Evolutionary conservation across 129 eudicot genomes (phyloP).

Genomic region (Daucus carota): DH1_v3.0 NC_030389.2:15244001-15244500

Average conservation of each 20-base stretch:
- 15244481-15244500: background rate
- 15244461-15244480: background rate
- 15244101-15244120: background rate
- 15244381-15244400: conserved; percentile 25
- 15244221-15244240: background rate
- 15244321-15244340: conserved; percentile 65
- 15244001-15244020: background rate
- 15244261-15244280: background rate
- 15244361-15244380: conserved; percentile 38
- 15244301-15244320: conserved; percentile 48
- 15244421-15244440: background rate
- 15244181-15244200: background rate
- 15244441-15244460: background rate
- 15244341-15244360: conserved; percentile 42
- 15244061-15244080: background rate
- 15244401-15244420: background rate
- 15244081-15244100: background rate
- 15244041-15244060: background rate
- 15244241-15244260: background rate
- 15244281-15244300: conserved; percentile 73
- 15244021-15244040: background rate
- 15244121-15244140: background rate
- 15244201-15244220: background rate
- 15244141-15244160: background rate
- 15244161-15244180: background rate